phyloP scores from a whole-genome alignment of 164 flowering plant genomes.

The Aristolochia fimbriata region DNA sequence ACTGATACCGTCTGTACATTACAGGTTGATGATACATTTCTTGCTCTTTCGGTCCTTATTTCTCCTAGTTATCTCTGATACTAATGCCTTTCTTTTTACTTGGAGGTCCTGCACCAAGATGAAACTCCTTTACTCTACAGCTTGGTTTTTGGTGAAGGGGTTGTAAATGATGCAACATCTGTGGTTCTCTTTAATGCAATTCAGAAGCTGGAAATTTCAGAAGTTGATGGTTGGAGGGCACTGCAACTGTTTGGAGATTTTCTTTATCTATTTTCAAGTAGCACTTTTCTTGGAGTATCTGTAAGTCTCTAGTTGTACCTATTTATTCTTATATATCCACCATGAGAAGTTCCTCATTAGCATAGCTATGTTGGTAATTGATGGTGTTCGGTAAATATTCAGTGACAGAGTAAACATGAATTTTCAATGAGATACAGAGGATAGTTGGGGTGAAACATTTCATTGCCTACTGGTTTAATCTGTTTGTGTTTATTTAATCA shows the following conservation, averaged over 20 bases:
- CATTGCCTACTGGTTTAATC: background rate
- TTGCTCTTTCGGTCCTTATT: background rate
- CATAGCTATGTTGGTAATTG: background rate
- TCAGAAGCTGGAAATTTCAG: conserved; percentile 53
- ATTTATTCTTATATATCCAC: background rate
- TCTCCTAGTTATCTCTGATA: background rate
- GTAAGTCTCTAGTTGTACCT: conserved; percentile 33
- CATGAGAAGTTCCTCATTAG: background rate
- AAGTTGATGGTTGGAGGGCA: conserved; percentile 29
- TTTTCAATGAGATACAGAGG: background rate
- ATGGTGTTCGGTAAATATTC: background rate
- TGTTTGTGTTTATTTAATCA: too few relatives aligned
- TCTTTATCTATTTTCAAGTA: conserved; percentile 59
- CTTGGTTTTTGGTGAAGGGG: conserved; percentile 97
- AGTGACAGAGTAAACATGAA: background rate
- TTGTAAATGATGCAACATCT: conserved; percentile 95
- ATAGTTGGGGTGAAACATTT: background rate
- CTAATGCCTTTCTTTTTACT: background rate
- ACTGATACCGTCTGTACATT: conserved; percentile 93
- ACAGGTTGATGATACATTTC: conserved; percentile 42
- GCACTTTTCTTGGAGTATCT: conserved; percentile 66
- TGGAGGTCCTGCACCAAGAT: conserved; percentile 80
- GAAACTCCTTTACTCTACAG: conserved; percentile 91
- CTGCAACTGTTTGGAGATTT: conserved; percentile 47
- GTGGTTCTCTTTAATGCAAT: conserved; percentile 87